These are phyloP conservation scores for Hanseniaspora vineae DNA, from an alignment of 805 yeast species.

Conservation along the genomic window DNA sequence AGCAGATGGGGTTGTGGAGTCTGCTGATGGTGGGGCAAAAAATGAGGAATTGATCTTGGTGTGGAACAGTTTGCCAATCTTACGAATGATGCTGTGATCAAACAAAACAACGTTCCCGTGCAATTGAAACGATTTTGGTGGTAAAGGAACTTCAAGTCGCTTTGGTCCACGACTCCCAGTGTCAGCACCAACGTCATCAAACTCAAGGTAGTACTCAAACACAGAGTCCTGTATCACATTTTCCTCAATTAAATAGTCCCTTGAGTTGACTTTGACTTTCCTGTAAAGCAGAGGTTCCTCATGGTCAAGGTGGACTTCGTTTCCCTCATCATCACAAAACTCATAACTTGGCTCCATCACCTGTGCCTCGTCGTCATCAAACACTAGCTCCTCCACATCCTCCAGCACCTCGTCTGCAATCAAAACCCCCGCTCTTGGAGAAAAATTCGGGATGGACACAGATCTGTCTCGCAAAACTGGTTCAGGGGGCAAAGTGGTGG, in stretches of 20 bases:
- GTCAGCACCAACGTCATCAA: neutral
- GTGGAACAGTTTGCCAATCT: no score
- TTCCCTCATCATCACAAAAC: neutral
- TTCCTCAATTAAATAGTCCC: neutral
- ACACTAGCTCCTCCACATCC: no score
- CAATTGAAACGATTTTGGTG: neutral
- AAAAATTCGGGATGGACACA: neutral
- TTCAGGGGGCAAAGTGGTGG: neutral
- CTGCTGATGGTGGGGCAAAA: no score
- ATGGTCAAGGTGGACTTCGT: neutral
- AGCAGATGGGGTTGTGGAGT: neutral
- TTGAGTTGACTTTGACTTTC: no score
- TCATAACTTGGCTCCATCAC: neutral
- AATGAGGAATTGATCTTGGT: no score
- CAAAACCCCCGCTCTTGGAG: no score
- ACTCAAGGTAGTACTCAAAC: neutral
- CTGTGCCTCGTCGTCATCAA: no score
- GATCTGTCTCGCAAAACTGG: no score
- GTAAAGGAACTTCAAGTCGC: neutral
- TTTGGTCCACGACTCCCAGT: neutral
- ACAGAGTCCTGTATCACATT: neutral
- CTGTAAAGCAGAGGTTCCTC: neutral
- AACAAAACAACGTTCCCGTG: neutral
- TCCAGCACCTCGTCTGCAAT: no score
- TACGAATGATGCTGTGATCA: neutral